A percentile compares a stretch with the other conserved stretches of the same genome.
These are phyloP conservation scores for Colletotrichum ledebouriae DNA, from an alignment of 2,329 filamentous ascomycete species.

Conservation along the genomic window DNA sequence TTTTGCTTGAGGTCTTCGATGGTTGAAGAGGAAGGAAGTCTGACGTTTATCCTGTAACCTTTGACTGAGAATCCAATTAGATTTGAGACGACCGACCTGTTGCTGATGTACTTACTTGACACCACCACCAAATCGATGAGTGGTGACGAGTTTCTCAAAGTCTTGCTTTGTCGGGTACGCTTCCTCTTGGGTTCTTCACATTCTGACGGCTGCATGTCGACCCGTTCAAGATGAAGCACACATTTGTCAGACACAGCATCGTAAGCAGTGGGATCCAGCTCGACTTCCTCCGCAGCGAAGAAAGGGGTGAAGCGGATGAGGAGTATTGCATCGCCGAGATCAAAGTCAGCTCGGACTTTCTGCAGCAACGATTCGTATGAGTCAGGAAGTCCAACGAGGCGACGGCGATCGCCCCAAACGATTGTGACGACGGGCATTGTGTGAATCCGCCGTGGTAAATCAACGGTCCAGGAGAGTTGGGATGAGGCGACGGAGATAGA, in stretches of 20 bases:
- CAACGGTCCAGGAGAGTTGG: conserved; percentile 44
- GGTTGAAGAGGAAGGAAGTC: not conserved
- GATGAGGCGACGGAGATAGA: no score
- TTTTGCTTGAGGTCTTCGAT: not conserved
- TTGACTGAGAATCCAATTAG: not conserved
- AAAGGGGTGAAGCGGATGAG: not conserved
- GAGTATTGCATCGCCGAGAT: not conserved
- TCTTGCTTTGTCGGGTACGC: no score
- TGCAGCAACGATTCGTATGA: not conserved
- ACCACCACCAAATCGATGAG: not conserved
- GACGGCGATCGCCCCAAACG: not conserved
- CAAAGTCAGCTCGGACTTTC: not conserved
- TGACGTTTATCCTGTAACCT: not conserved
- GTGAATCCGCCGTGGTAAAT: no score
- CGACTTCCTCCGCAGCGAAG: not conserved
- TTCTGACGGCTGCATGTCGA: not conserved
- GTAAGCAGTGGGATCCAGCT: conserved; percentile 15
- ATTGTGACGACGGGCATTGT: not conserved
- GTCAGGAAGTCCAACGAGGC: not conserved
- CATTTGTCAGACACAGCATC: not conserved
- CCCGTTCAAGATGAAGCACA: not conserved
- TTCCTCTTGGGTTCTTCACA: not conserved
- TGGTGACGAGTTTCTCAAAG: not conserved
- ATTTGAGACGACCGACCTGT: no score
- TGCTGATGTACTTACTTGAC: not conserved